These are phyloP conservation scores for Daldinia sp. DNA, from an alignment of 2,329 filamentous ascomycete genomes.

Conservation along the genomic window DNA sequence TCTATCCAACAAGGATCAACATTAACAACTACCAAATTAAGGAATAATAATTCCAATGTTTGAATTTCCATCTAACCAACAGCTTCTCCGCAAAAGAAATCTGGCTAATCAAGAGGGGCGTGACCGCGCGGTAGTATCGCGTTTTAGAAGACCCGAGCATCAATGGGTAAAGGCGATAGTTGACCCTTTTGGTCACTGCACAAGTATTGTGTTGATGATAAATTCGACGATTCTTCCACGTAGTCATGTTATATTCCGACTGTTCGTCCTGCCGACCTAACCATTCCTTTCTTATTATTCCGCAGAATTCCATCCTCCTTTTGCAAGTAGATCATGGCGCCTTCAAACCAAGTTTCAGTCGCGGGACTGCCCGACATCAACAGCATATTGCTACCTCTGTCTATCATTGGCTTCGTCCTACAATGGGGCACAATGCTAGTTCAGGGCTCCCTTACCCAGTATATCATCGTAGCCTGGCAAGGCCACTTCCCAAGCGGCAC, in stretches of 20 bases:
- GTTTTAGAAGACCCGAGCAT: not conserved
- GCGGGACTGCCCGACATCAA: slow-evolving; percentile 2
- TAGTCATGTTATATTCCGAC: not conserved
- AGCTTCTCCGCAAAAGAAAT: not conserved
- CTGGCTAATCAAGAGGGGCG: slow-evolving; percentile 2
- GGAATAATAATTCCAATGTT: slow-evolving; percentile 29
- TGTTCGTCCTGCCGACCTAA: not conserved
- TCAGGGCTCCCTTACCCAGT: slow-evolving; percentile 22
- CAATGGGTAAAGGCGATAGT: not conserved
- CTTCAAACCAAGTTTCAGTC: not conserved
- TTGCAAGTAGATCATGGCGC: slow-evolving; percentile 6
- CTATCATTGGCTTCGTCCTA: slow-evolving; percentile 17
- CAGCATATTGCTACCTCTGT: slow-evolving; percentile 14
- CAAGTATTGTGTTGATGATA: not conserved
- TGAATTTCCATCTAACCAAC: slow-evolving; percentile 13
- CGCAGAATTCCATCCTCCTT: not conserved
- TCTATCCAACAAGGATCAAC: slow-evolving; percentile 15
- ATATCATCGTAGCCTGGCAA: slow-evolving; percentile 21
- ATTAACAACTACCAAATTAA: slow-evolving; percentile 7
- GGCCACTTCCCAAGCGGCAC: slow-evolving; percentile 18
- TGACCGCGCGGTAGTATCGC: slow-evolving; percentile 4
- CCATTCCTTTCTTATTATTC: not conserved
- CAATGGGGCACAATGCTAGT: slow-evolving; percentile 29
- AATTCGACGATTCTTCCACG: not conserved
- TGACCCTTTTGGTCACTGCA: not conserved